phyloP scores from a whole-genome alignment of 2,329 filamentous ascomycete species.

The Chaetomium olivaceum region DNA sequence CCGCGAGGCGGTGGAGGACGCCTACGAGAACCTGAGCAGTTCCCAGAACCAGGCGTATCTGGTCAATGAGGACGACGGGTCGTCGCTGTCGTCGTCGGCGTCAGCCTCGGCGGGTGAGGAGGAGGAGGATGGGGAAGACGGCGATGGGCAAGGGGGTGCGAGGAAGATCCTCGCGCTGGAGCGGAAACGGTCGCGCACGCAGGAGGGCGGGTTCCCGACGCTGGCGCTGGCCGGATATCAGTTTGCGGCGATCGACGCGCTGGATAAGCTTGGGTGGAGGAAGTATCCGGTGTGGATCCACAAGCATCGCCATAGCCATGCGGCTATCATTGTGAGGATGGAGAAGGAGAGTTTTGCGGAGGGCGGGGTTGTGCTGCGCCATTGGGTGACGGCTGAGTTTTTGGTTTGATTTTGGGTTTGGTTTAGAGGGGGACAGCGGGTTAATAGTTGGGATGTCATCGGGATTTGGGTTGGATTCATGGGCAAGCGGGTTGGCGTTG shows the following conservation, averaged over 20 bases:
- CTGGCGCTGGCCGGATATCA: conserved; percentile 78
- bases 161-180: conserved; percentile 46
- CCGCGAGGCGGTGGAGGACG: conserved; percentile 73
- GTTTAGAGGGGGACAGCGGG: neutral
- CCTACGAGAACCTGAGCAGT: conserved; percentile 71
- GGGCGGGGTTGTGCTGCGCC: conserved; percentile 73
- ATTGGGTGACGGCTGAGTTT: conserved; percentile 81
- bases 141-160: conserved; percentile 37
- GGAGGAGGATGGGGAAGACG: conserved; percentile 34
- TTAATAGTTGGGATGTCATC: neutral
- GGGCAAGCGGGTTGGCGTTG: neutral
- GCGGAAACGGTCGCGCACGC: conserved; percentile 43
- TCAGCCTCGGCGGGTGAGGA: conserved; percentile 27
- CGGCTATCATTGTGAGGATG: conserved; percentile 81
- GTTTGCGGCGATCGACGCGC: conserved; percentile 77
- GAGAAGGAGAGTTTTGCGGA: conserved; percentile 70
- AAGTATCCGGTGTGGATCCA: conserved; percentile 74
- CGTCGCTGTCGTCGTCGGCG: neutral
- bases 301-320: conserved; percentile 78
- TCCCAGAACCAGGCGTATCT: conserved; percentile 72
- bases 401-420: conserved; percentile 34
- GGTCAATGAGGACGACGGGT: conserved; percentile 39
- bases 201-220: conserved; percentile 57
- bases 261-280: conserved; percentile 66
- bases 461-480: neutral